Conservation (phyloP, 2,329 filamentous ascomycete species). For the Allantophomopsis lycopodina region DNA sequence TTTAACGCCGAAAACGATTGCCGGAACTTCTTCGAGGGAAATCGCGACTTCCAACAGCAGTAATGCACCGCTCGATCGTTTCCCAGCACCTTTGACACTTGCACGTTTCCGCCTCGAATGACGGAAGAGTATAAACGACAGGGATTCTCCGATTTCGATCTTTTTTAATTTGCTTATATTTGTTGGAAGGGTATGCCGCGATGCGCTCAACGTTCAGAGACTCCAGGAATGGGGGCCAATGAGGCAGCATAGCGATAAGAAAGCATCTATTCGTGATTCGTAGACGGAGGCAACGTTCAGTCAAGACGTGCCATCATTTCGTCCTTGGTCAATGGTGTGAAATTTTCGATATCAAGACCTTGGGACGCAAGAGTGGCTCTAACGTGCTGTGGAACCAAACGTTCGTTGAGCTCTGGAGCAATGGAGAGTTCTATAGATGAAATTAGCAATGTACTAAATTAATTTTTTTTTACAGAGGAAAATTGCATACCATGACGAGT, state of each 20-base stretch:
- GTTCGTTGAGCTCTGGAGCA: slow-evolving; percentile 70
- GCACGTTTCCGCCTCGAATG: no score
- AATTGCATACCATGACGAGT: slow-evolving; percentile 74
- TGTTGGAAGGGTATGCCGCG: no score
- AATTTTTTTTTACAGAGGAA: slow-evolving; percentile 86
- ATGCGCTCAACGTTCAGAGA: no score
- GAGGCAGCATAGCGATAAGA: slow-evolving; percentile 13
- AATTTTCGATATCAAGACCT: slow-evolving; percentile 86
- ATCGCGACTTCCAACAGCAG: no score
- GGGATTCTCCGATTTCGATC: no score
- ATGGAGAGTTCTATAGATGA: slow-evolving; percentile 76
- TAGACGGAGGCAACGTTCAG: slow-evolving; percentile 37
- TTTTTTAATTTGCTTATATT: no score
- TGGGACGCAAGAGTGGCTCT: slow-evolving; percentile 58
- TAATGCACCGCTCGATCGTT: no score
- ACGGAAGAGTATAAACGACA: no score
- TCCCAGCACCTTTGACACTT: no score
- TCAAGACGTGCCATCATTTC: slow-evolving; percentile 98
- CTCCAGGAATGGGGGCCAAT: no score
- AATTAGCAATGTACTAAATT: slow-evolving; percentile 26
- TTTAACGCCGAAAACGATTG: no score
- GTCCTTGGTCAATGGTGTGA: slow-evolving; percentile 80
- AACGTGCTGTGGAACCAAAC: slow-evolving; percentile 76
- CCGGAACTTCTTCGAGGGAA: no score
- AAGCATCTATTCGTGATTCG: slow-evolving; percentile 20